A percentile compares a stretch with the other conserved stretches of the same genome.
Evolutionary conservation across 73 alveolate genomes (phyloP).

Genomic region (Durusdinium trenchii): DNA sequence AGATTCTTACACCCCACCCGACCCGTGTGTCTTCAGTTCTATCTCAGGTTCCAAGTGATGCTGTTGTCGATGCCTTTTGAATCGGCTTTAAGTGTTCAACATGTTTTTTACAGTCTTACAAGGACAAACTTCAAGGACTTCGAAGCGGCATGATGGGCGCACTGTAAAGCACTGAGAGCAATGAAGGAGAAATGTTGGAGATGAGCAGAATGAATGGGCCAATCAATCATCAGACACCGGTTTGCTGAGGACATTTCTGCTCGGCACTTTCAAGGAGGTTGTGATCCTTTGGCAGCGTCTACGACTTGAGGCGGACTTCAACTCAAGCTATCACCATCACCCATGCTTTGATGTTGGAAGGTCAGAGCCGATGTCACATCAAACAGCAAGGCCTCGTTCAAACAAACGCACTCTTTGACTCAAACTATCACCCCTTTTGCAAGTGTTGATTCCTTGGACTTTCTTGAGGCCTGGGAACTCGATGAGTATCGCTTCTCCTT

Average conservation of each 20-base stretch:
- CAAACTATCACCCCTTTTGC: not conserved
- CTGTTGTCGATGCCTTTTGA: too few species aligned
- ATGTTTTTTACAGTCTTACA: not conserved
- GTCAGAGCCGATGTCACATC: not conserved
- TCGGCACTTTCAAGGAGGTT: slow-evolving; percentile 65
- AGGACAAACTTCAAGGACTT: slow-evolving; percentile 69
- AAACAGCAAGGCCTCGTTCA: not conserved
- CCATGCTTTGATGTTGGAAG: too few species aligned
- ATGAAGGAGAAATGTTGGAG: not conserved
- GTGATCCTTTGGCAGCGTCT: slow-evolving; percentile 94
- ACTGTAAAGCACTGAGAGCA: not conserved
- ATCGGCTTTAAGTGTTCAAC: not conserved
- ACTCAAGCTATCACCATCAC: not conserved
- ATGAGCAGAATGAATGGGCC: not conserved
- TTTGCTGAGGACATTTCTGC: slow-evolving; percentile 35
- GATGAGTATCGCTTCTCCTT: slow-evolving; percentile 80
- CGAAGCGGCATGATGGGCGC: slow-evolving; percentile 65
- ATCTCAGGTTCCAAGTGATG: too few species aligned
- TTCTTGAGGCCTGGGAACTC: slow-evolving; percentile 34
- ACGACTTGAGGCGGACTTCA: slow-evolving; percentile 5
- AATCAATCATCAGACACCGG: not conserved
- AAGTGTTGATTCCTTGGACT: not conserved
- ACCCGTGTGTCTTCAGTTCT: too few species aligned
- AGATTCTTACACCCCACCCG: not conserved
- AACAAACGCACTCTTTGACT: not conserved